Conservation (phyloP, 163 green algal species). For the Chlorella variabilis region DNA sequence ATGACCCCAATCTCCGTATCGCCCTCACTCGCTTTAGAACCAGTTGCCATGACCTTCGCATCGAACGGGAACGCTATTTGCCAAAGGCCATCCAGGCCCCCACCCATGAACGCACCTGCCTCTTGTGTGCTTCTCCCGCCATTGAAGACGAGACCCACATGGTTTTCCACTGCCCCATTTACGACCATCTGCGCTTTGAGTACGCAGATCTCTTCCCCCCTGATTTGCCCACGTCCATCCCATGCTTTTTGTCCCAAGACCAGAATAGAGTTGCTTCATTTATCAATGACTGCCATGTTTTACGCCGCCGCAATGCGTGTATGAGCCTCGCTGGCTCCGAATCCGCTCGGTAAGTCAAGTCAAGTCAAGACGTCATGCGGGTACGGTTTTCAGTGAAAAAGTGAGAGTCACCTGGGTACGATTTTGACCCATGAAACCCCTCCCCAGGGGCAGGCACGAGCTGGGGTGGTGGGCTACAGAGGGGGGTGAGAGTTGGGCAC, state of each 20-base stretch:
- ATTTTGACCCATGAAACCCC: too few species aligned
- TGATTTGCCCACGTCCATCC: not conserved
- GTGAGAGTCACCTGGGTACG: too few species aligned
- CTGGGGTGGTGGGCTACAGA: too few species aligned
- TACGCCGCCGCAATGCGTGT: too few species aligned
- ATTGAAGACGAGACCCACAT: conserved; percentile 2
- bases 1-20: too few species aligned
- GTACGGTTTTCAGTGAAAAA: too few species aligned
- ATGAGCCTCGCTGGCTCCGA: too few species aligned
- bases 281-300: too few species aligned
- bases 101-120: conserved; percentile 3
- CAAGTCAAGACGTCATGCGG: too few species aligned
- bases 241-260: conserved; percentile 3
- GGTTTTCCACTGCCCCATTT: not conserved
- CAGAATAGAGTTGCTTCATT: not conserved
- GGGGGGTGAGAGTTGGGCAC: too few species aligned
- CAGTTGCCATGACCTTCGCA: conserved; percentile 9
- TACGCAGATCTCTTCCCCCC: not conserved
- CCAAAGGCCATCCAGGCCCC: conserved; percentile 1
- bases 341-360: too few species aligned
- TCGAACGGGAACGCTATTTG: not conserved
- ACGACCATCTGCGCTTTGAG: not conserved
- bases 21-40: not conserved
- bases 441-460: too few species aligned
- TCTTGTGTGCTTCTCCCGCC: not conserved